Conservation (phyloP, 2,329 filamentous ascomycete species). For the Pyricularia sp. region DNA sequence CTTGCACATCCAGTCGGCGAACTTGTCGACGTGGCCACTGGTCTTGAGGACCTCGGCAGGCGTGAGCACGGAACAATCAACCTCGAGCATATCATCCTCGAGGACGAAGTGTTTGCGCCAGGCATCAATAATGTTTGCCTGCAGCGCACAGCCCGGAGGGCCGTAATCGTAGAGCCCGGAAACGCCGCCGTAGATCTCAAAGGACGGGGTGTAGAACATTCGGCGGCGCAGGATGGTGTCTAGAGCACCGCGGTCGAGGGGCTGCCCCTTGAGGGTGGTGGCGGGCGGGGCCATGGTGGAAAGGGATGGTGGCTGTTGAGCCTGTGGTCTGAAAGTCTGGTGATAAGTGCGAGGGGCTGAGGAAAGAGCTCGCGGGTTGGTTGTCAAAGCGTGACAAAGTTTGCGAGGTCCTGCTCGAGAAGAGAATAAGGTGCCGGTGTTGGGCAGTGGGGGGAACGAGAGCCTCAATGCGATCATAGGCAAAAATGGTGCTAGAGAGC, state of each 20-base stretch:
- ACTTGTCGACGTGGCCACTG: conserved; percentile 93
- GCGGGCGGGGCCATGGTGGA: conserved; percentile 39
- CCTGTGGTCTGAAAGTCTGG: neutral
- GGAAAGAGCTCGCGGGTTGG: conserved; percentile 7
- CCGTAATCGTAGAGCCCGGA: conserved; percentile 90
- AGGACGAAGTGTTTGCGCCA: conserved; percentile 94
- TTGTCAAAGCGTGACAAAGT: neutral
- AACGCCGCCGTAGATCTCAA: conserved; percentile 90
- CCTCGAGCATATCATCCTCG: conserved; percentile 90
- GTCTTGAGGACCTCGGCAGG: conserved; percentile 93
- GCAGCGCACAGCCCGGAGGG: conserved; percentile 75
- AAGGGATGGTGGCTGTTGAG: conserved; percentile 2
- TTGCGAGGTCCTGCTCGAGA: conserved; percentile 6
- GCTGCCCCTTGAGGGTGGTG: conserved; percentile 81
- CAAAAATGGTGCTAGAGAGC: conserved; percentile 11
- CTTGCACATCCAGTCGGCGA: conserved; percentile 99
- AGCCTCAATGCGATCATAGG: conserved; percentile 14
- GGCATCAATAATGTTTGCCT: conserved; percentile 77
- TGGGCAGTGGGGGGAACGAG: neutral
- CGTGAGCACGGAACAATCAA: conserved; percentile 90
- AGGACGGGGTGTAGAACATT: conserved; percentile 90
- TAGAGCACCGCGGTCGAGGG: conserved; percentile 72
- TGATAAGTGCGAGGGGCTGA: neutral
- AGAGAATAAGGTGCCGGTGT: conserved; percentile 6
- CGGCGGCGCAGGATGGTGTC: conserved; percentile 81